A percentile compares a stretch with the other conserved stretches of the same genome.
phyloP scores from a whole-genome alignment of 257 asterid species.

The Solanum tacnaense region DNA sequence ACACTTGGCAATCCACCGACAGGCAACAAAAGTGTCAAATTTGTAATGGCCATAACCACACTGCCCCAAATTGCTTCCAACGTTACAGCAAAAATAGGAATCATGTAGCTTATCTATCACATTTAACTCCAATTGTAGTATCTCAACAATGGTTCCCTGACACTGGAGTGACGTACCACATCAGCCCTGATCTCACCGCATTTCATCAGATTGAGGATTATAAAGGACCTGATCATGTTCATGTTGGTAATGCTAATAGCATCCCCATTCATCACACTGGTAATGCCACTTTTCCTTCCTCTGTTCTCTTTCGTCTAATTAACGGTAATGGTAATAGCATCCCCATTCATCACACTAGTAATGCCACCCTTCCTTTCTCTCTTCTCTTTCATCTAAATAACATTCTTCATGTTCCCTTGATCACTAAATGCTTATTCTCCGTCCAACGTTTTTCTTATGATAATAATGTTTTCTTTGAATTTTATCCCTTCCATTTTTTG shows the following conservation, averaged over 20 bases:
- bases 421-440: not conserved
- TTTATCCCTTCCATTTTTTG: not conserved
- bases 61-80: not conserved
- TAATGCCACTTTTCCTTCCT: no score
- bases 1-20: not conserved
- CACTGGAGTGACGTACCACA: not conserved
- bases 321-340: not conserved
- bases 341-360: not conserved
- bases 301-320: not conserved
- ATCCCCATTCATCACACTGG: not conserved
- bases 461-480: no score
- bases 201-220: no score
- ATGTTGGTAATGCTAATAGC: not conserved
- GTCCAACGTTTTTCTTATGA: not conserved
- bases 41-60: not conserved
- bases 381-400: not conserved
- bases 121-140: not conserved
- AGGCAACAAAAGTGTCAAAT: not conserved
- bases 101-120: not conserved
- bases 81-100: no score
- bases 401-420: not conserved
- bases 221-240: not conserved
- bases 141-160: not conserved
- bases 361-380: not conserved
- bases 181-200: not conserved